Evolutionary conservation across 768 basidiomycete genomes (phyloP), one percentile per base, ranked within the genome.

Genomic region (Serendipita sp.): DNA sequence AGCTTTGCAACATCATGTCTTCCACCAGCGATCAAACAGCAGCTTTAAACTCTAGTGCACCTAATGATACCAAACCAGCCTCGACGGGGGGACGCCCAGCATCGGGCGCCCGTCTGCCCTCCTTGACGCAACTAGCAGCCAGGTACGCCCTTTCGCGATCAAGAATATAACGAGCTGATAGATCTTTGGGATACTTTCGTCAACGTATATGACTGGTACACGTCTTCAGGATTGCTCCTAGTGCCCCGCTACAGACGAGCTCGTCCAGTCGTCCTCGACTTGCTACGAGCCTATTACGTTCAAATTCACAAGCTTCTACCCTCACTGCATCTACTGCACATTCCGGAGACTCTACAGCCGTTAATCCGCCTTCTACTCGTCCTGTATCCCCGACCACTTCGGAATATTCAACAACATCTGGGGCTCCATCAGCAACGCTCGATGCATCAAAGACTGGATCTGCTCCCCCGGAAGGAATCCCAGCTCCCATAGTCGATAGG

Each of bases 351-450:
- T 89, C 86, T 3, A 76, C 79, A 24, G 82, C 79, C 2, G 89
- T 87, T 35, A 86, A 88, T 65, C 76, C 78, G 0, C 82, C 88
- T 3, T 78, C 77, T 37, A 88, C 86, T 8, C 80, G 89, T 66
- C 83, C 86, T 5, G 77, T 78, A 13, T 89, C 88, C 0, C 88
- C 89, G 4, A 78, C 80, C 0, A 72, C 73, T 8, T 75, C 80
- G 68, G 77, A 77, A 34, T 46, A 37, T 16, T 51, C 63, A 15
- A 45, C 58, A 11, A 76, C 78, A 3, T 80, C 69, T 0, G 65
- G 70, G 10, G 66, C 70, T 2, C 37, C 60, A 16, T 38, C 62
- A 8, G 71, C 74, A 24, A 65, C 71, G 30, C 71, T 70, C 2
- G 69, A 32, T 65, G 68, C 67, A 67, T 71, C 51, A 45, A 70